These are phyloP conservation scores for Xylariaceae sp. DNA, from an alignment of 2,329 filamentous ascomycete species.

Conservation along the genomic window DNA sequence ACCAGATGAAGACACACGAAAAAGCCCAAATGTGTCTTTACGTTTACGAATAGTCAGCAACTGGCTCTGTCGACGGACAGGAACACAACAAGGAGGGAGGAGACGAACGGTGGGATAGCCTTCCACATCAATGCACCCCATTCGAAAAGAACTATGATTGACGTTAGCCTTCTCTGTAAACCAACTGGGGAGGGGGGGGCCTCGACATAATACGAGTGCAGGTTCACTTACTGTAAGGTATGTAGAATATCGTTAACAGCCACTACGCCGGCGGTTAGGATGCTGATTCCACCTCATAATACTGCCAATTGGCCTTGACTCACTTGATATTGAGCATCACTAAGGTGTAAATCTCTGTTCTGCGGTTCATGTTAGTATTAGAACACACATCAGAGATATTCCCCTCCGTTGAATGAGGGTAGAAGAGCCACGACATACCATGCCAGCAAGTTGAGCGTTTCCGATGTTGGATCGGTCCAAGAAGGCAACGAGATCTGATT, in stretches of 20 bases:
- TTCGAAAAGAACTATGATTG: slow-evolving; percentile 36
- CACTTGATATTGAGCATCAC: slow-evolving; percentile 36
- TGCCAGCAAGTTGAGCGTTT: slow-evolving; percentile 35
- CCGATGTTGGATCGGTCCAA: slow-evolving; percentile 38
- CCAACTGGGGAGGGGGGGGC: background rate
- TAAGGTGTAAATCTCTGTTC: slow-evolving; percentile 33
- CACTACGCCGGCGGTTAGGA: slow-evolving; percentile 27
- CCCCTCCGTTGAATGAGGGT: background rate
- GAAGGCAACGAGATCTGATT: slow-evolving; percentile 33
- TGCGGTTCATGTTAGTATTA: background rate
- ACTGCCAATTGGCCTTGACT: background rate
- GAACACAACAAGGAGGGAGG: background rate
- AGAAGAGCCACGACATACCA: slow-evolving; percentile 20
- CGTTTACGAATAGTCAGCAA: slow-evolving; percentile 5
- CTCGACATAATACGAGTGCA: no score
- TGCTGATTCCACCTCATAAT: background rate
- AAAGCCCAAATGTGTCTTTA: slow-evolving; percentile 27
- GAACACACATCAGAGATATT: background rate
- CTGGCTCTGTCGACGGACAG: background rate
- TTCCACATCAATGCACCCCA: slow-evolving; percentile 41
- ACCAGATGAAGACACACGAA: slow-evolving; percentile 29
- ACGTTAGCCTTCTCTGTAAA: background rate
- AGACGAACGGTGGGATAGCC: slow-evolving; percentile 35
- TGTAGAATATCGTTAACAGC: slow-evolving; percentile 42
- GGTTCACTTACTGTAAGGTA: slow-evolving; percentile 36